Percentiles rank a stretch among this genome's conserved stretches.
Evolutionary conservation across 176 grass and related monocot species (phyloP).

Genomic region (Avena eriantha): DNA sequence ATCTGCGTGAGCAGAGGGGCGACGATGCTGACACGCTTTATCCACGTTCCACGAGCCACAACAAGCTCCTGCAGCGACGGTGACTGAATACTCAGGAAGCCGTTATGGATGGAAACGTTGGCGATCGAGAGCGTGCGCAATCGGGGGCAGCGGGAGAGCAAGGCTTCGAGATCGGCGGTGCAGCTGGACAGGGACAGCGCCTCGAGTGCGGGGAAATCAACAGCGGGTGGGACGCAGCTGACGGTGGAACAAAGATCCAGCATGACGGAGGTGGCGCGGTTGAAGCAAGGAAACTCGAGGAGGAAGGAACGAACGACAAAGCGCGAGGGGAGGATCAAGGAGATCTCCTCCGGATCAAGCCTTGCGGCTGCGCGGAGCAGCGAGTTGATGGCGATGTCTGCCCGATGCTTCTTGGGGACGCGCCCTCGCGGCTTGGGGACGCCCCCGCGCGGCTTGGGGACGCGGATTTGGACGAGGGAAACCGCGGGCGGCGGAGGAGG

Average conservation of each 20-base stretch:
- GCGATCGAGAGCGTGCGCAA: not conserved
- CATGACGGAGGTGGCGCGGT: not conserved
- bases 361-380: conserved; percentile 4
- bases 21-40: not conserved
- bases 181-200: not conserved
- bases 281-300: not conserved
- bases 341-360: not conserved
- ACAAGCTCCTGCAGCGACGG: not conserved
- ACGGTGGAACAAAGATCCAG: not conserved
- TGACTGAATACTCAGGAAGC: too few relatives aligned
- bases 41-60: not conserved
- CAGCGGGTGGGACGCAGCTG: not conserved
- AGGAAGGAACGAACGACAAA: not conserved
- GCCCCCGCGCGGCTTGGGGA: not conserved
- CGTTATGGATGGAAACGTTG: too few relatives aligned
- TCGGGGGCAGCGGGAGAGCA: not conserved
- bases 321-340: not conserved
- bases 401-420: not conserved
- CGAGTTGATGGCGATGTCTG: not conserved
- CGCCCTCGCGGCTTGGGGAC: not conserved
- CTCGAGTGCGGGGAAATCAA: not conserved
- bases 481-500: too few relatives aligned
- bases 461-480: too few relatives aligned
- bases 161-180: not conserved
- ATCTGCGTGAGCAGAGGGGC: not conserved